Percentiles rank a stretch among this genome's conserved stretches.
These are phyloP conservation scores for Ziziphus jujuba DNA, from an alignment of 306 rosid genomes.

Conservation along the genomic window DNA sequence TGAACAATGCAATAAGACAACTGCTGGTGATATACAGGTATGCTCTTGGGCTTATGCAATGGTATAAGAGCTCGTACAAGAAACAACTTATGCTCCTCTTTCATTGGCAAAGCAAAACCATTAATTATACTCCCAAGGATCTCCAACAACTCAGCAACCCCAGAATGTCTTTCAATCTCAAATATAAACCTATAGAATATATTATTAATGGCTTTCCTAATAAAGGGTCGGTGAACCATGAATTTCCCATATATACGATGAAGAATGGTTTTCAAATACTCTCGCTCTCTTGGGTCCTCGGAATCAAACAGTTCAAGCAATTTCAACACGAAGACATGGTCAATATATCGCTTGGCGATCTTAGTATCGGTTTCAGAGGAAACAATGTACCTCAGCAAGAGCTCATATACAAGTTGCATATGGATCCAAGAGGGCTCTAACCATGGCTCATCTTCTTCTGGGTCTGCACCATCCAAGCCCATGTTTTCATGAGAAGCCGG, in stretches of 20 bases:
- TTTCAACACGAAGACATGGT: slow-evolving; percentile 51
- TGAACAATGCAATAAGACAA: slow-evolving; percentile 61
- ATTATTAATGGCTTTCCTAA: slow-evolving; percentile 67
- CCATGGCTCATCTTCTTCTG: slow-evolving; percentile 59
- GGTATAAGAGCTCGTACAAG: slow-evolving; percentile 62
- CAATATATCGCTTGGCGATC: slow-evolving; percentile 51
- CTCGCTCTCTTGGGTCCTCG: slow-evolving; percentile 72
- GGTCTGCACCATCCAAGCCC: slow-evolving; percentile 32
- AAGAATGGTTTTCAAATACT: slow-evolving; percentile 57
- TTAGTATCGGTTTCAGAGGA: slow-evolving; percentile 57
- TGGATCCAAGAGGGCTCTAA: slow-evolving; percentile 64
- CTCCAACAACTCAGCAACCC: slow-evolving; percentile 66
- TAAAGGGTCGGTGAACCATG: slow-evolving; percentile 70
- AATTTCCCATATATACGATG: slow-evolving; percentile 72
- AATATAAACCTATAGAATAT: slow-evolving; percentile 65
- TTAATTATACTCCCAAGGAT: slow-evolving; percentile 64
- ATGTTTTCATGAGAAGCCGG: slow-evolving; percentile 47
- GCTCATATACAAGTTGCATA: slow-evolving; percentile 62
- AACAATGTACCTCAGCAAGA: slow-evolving; percentile 55
- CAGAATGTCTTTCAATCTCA: slow-evolving; percentile 68
- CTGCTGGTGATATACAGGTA: slow-evolving; percentile 49
- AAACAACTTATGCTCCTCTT: slow-evolving; percentile 68
- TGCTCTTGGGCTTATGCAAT: slow-evolving; percentile 58
- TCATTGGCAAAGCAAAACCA: slow-evolving; percentile 71
- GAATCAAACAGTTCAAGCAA: slow-evolving; percentile 71